Percentiles rank a stretch among this genome's conserved stretches.
Conservation (phyloP, 73 alveolate genomes). For the Symbiodinium natans region DNA sequence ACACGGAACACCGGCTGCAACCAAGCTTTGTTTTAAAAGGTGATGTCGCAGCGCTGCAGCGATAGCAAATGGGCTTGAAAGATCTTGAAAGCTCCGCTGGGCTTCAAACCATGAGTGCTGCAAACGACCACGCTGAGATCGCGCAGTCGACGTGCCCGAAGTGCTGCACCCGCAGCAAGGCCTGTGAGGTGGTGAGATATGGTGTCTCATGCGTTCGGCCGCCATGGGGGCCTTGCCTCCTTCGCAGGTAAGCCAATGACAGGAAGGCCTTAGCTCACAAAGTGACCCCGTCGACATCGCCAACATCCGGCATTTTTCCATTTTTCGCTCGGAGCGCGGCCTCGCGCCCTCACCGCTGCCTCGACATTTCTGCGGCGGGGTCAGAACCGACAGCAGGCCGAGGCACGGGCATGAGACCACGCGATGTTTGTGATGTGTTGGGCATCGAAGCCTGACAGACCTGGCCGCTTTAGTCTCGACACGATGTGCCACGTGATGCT, state of each 20-base stretch:
- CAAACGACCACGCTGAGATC: not conserved
- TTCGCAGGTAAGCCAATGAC: not conserved
- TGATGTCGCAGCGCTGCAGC: no score
- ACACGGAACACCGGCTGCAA: no score
- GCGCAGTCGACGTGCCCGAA: not conserved
- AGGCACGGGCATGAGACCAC: not conserved
- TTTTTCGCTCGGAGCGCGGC: no score
- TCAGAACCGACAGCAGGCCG: no score
- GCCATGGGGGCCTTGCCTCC: not conserved
- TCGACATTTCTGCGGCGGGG: no score
- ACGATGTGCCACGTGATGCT: no score
- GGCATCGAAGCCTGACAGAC: not conserved
- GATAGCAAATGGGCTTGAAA: no score
- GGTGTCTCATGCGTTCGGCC: not conserved
- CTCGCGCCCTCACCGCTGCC: not conserved
- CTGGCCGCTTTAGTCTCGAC: not conserved
- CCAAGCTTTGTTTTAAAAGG: no score
- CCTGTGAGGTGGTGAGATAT: not conserved
- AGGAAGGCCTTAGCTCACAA: not conserved
- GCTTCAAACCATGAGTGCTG: not conserved
- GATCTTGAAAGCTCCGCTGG: not conserved
- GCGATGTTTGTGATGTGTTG: not conserved
- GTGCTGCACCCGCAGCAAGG: not conserved
- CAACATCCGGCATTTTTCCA: not conserved
- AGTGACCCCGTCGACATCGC: not conserved